A percentile compares a stretch with the other conserved stretches of the same genome.
Conservation (phyloP, 176 grass and related monocot species). For the Triticum timopheevii region DNA sequence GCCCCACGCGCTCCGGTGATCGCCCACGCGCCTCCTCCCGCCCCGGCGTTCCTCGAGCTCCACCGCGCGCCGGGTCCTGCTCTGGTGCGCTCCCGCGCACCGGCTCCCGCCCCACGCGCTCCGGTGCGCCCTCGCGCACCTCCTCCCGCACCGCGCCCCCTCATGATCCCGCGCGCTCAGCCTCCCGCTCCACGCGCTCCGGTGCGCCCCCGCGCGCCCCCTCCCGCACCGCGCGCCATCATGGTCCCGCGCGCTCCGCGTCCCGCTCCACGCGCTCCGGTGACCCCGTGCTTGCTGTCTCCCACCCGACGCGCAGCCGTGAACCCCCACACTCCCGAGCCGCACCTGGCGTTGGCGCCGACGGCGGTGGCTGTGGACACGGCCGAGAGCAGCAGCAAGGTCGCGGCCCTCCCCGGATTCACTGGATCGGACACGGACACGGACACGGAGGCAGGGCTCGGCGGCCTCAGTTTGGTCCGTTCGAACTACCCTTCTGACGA, state of each 20-base stretch:
- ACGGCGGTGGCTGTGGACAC: background rate
- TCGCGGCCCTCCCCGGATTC: background rate
- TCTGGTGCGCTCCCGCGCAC: background rate
- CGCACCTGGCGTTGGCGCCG: background rate
- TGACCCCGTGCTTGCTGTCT: background rate
- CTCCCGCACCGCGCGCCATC: no score
- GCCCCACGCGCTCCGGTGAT: background rate
- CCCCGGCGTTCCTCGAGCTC: background rate
- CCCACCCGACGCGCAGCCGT: background rate
- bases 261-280: background rate
- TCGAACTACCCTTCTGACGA: slow-evolving; percentile 19
- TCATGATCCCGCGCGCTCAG: no score
- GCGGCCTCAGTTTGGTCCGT: background rate
- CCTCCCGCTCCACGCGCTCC: background rate
- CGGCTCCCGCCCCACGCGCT: background rate
- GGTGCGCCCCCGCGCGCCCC: no score
- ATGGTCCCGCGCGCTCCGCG: no score
- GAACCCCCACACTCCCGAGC: background rate
- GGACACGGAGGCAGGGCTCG: background rate
- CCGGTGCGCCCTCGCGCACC: no score
- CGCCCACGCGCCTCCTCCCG: background rate
- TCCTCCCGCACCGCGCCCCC: no score
- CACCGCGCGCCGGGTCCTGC: background rate
- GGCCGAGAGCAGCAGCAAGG: background rate
- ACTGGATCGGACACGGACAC: background rate